Conservation (phyloP, 2,329 filamentous ascomycete species). For the Camillea tinctor region DNA sequence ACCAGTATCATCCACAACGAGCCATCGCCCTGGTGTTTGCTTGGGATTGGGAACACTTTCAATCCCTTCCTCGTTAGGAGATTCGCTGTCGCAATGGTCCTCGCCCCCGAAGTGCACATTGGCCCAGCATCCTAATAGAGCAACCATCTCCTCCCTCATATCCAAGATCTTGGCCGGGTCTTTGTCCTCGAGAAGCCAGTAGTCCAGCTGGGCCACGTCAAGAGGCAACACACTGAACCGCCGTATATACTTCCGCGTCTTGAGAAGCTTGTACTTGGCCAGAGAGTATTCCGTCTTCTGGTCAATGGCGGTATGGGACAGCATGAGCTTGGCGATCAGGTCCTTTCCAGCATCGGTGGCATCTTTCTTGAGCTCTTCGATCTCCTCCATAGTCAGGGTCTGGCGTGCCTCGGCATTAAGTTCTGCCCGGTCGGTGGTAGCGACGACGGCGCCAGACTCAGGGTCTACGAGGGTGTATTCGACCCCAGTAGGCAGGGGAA, state of each 20-base stretch:
- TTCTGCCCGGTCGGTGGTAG: constrained; percentile 57
- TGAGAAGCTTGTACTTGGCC: constrained; percentile 93
- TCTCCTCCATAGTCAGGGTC: constrained; percentile 72
- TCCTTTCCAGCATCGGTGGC: constrained; percentile 80
- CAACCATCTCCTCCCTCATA: constrained; percentile 79
- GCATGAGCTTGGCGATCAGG: constrained; percentile 87
- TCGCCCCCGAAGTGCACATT: constrained; percentile 75
- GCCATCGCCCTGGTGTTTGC: constrained; percentile 58
- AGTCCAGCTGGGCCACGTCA: constrained; percentile 72
- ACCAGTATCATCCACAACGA: constrained; percentile 84
- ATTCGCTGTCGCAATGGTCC: constrained; percentile 29
- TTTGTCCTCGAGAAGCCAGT: constrained; percentile 77
- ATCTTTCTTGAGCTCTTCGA: constrained; percentile 71
- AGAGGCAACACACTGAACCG: constrained; percentile 83
- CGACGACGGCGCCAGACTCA: constrained; percentile 48
- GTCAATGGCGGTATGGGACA: constrained; percentile 84
- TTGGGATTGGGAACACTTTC: constrained; percentile 22
- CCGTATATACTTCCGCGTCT: constrained; percentile 89
- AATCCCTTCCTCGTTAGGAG: constrained; percentile 24
- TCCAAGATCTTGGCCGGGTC: constrained; percentile 82
- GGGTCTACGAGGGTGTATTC: constrained; percentile 47
- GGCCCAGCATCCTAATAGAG: constrained; percentile 80
- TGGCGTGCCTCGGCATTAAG: constrained; percentile 68
- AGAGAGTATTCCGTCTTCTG: constrained; percentile 93
- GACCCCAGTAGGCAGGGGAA: constrained; percentile 43